Evolutionary conservation across 495 filamentous ascomycete genomes (phyloP), one percentile per base, ranked within the genome.

Genomic region (Tuber umbilicatum): DNA sequence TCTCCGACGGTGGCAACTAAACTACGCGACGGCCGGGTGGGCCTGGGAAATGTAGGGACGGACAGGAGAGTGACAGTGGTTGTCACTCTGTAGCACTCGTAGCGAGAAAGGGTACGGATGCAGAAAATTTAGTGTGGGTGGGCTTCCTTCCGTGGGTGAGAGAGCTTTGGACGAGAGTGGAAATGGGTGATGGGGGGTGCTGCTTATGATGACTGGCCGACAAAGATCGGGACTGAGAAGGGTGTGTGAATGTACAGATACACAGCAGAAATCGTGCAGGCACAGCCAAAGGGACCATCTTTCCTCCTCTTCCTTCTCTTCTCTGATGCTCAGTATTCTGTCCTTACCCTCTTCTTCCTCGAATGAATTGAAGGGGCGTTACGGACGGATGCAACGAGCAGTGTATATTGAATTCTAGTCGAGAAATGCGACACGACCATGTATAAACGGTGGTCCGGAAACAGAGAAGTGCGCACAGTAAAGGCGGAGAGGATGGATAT

Each of bases 311-410:
- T 19, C 6, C 23, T 55, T 10, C 21, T 23, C 45, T n/a, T 12
- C 50, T 12, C 9, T 64, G n/a, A n/a, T n/a, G 17, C 55, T 64
- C n/a, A 64, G n/a, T 64, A 14, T 64, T 64, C 55, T 64, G 0
- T 64, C 31, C 50, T 2, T 31, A n/a, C 47, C 23, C 21, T n/a
- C 23, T n/a, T 31, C 50, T 31, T 27, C 50, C n/a, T 6, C 55
- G 17, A 64, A 17, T 16, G 17, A 64, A 64, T 75, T 43, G 72
- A 40, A 42, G 72, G 38, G 60, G 68, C 39, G 67, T 72, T 78
- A 72, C 78, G 70, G 76, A 79, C 76, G 72, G 75, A 78, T 72
- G n/a, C n/a, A n/a, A n/a, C n/a, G n/a, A n/a, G n/a, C n/a, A n/a
- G 75, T 78, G 47, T 14, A 64, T 31, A 27, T 55, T 27, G 47